Percentiles rank a stretch among this genome's conserved stretches.
phyloP scores from a whole-genome alignment of 495 filamentous ascomycete genomes.

The Cercophora scortea region DNA sequence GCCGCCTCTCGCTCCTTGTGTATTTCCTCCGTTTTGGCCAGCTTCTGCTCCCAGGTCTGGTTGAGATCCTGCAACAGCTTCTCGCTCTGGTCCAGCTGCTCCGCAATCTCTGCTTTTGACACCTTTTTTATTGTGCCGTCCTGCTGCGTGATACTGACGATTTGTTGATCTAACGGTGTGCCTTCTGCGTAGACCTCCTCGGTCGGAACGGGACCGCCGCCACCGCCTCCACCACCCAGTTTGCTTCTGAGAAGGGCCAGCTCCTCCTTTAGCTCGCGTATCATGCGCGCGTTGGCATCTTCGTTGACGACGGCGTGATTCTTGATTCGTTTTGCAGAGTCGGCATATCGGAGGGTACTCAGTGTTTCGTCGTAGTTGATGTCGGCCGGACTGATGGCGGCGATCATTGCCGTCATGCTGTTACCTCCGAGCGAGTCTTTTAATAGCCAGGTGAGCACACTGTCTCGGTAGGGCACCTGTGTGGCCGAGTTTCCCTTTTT shows the following conservation, averaged over 20 bases:
- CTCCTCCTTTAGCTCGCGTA: slow-evolving; percentile 95
- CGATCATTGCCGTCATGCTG: slow-evolving; percentile 99
- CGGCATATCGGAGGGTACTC: slow-evolving; percentile 90
- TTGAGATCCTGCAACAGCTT: slow-evolving; percentile 96
- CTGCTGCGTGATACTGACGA: slow-evolving; percentile 82
- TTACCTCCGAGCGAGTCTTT: slow-evolving; percentile 98
- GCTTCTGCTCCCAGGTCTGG: slow-evolving; percentile 97
- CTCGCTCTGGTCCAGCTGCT: slow-evolving; percentile 91
- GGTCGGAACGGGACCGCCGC: slow-evolving; percentile 36
- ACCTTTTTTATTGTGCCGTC: slow-evolving; percentile 91
- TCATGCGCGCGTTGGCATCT: slow-evolving; percentile 98
- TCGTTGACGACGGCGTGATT: slow-evolving; percentile 99
- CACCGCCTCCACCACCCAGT: slow-evolving; percentile 59
- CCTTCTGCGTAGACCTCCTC: slow-evolving; percentile 86
- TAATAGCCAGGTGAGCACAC: slow-evolving; percentile 89
- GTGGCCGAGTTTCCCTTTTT: slow-evolving; percentile 50
- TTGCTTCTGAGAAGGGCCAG: slow-evolving; percentile 80
- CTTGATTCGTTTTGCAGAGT: slow-evolving; percentile 98
- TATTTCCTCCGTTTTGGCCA: slow-evolving; percentile 89
- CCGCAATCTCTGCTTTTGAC: slow-evolving; percentile 95
- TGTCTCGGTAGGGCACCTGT: slow-evolving; percentile 96
- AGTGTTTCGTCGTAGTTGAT: slow-evolving; percentile 99
- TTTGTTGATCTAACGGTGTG: slow-evolving; percentile 88
- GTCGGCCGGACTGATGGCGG: slow-evolving; percentile 94
- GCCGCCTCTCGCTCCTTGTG: slow-evolving; percentile 96